Conservation (phyloP, 2,329 filamentous ascomycete genomes). For the Coniella vitis region DNA sequence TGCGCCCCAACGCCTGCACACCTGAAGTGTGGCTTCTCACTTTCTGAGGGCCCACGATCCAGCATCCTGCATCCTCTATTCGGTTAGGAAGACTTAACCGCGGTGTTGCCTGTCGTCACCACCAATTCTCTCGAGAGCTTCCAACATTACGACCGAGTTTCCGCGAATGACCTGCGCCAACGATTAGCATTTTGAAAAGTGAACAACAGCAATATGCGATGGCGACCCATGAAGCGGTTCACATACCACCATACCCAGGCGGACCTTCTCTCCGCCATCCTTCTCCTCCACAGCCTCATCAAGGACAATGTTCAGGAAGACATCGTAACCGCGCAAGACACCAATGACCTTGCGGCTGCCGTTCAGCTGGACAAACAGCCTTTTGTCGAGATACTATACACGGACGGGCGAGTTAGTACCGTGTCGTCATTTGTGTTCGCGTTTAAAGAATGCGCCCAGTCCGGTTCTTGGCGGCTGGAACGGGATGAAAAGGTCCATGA, state of each 20-base stretch:
- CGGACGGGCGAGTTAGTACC: constrained; percentile 8
- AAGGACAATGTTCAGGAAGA: constrained; percentile 96
- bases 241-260: constrained; percentile 86
- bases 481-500: too few species aligned
- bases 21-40: not conserved
- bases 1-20: not conserved
- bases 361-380: constrained; percentile 95
- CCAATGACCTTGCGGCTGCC: constrained; percentile 97
- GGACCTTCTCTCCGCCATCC: constrained; percentile 79
- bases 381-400: constrained; percentile 92
- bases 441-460: too few species aligned
- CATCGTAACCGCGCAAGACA: constrained; percentile 91
- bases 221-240: not conserved
- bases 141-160: constrained; percentile 97
- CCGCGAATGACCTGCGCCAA: constrained; percentile 76
- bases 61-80: too few species aligned
- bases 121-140: constrained; percentile 66
- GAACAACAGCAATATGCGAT: constrained; percentile 19
- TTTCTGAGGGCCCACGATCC: not conserved
- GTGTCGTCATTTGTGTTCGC: too few species aligned
- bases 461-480: too few species aligned
- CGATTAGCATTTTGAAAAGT: not conserved
- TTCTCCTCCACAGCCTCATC: constrained; percentile 97
- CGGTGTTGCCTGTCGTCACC: constrained; percentile 46
- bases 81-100: not conserved